Conservation (phyloP, 257 asterid species). For the Jasminum sambac region DNA sequence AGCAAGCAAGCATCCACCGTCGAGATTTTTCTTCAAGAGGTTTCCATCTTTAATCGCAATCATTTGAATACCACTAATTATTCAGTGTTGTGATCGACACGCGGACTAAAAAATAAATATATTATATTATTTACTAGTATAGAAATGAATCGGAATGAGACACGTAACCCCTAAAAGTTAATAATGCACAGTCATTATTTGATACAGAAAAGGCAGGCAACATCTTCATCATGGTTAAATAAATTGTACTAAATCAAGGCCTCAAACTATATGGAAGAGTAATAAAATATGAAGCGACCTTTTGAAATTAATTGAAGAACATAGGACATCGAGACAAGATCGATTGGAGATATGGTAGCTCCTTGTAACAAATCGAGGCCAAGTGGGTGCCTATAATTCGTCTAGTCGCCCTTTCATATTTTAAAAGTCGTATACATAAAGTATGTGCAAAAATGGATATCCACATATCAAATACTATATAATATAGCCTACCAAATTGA, state of each 20-base stretch:
- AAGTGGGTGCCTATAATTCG: slow-evolving; percentile 17
- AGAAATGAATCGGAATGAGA: too few relatives aligned
- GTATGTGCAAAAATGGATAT: not conserved
- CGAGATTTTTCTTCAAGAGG: too few relatives aligned
- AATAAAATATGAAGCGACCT: slow-evolving; percentile 25
- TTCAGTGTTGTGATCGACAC: too few relatives aligned
- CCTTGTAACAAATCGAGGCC: slow-evolving; percentile 10
- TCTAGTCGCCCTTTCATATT: not conserved
- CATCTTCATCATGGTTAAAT: too few relatives aligned
- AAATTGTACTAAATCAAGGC: not conserved
- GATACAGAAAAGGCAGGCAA: too few relatives aligned
- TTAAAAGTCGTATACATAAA: not conserved
- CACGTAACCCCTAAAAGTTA: too few relatives aligned
- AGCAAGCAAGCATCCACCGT: too few relatives aligned
- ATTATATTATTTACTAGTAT: too few relatives aligned
- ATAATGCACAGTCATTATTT: too few relatives aligned
- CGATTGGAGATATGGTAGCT: slow-evolving; percentile 31
- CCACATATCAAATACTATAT: not conserved
- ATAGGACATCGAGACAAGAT: slow-evolving; percentile 32
- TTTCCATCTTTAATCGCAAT: too few relatives aligned
- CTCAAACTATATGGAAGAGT: not conserved
- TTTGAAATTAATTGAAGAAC: slow-evolving; percentile 26
- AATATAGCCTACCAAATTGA: not conserved
- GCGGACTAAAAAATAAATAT: too few relatives aligned
- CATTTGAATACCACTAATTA: too few relatives aligned